Evolutionary conservation across 768 basidiomycete species (phyloP), one percentile per base, ranked within the genome.

Genomic region (Russula foetens): DNA sequence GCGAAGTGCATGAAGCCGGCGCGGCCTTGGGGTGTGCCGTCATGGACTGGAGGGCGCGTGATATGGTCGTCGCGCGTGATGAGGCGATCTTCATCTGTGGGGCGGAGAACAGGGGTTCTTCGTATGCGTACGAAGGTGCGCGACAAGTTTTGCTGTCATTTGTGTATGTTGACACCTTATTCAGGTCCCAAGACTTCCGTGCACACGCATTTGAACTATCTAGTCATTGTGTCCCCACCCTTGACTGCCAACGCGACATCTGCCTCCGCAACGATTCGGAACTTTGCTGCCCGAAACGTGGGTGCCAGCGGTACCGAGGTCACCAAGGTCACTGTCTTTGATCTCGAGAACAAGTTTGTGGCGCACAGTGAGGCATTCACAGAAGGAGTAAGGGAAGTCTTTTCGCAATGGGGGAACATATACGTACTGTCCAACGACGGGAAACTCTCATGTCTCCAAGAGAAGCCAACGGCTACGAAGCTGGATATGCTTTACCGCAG

Each of bases 1-100:
- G 78, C 0, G 83, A 84, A 0, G 82, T 97, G 1, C 93, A 98
- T 66, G 94, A 98, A 65, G 81, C 89, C 17, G 96, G 97, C 0
- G 84, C 84, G 43, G 89, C 80, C 0, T 71, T 98, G 17, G 88
- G 92, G 0, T 98, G 96, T 69, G 88, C 88, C 1, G 81, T 81
- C 35, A 86, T 93, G 81, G 85, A 94, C 67, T 82, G 84, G 80
- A 77, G 78, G 38, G 76, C 76, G n/a, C 76, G 75, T 45, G 85
- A 89, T 68, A 84, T 98, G 67, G 82, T 93, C 14, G 80, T 98
- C 1, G 96, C 93, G 0, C 74, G 90, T 59, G 90, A 97, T 48
- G 97, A 98, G 67, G 95, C 93, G 4, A 85, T 98, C 24, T 95
- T 95, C 67, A 77, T 89, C 8, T 93, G 90, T 67, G 84, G 86